A percentile compares a stretch with the other conserved stretches of the same genome.
These are phyloP conservation scores for Phanerochaete sordida DNA, from an alignment of 768 basidiomycete genomes.

Conservation along the genomic window DNA sequence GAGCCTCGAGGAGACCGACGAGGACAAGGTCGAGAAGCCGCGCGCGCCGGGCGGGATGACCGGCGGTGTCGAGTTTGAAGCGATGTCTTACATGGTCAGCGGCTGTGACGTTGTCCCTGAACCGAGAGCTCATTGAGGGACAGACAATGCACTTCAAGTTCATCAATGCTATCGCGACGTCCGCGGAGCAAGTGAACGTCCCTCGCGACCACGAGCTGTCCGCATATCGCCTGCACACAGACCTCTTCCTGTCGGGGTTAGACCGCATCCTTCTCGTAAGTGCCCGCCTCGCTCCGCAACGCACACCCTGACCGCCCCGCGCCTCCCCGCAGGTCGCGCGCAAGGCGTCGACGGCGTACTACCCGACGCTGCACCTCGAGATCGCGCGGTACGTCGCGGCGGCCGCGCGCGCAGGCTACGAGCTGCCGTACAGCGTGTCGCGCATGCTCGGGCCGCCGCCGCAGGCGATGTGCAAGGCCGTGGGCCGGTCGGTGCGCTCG, in stretches of 20 bases:
- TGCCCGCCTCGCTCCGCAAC: neutral
- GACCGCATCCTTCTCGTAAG: conserved; percentile 87
- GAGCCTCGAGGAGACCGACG: conserved; percentile 80
- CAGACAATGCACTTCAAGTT: conserved; percentile 89
- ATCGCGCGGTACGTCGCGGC: conserved; percentile 81
- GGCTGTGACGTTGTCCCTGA: neutral
- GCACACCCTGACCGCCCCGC: neutral
- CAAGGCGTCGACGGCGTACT: conserved; percentile 93
- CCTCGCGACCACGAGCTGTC: conserved; percentile 70
- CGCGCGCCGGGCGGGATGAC: conserved; percentile 97
- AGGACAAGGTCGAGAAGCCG: conserved; percentile 81
- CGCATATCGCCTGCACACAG: conserved; percentile 78
- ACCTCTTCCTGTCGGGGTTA: conserved; percentile 88
- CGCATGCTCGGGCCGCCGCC: conserved; percentile 82
- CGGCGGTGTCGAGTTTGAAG: conserved; percentile 97
- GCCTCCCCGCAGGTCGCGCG: conserved; percentile 68
- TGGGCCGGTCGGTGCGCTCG: neutral
- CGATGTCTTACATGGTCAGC: conserved; percentile 90
- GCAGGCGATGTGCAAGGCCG: conserved; percentile 45
- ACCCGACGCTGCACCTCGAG: conserved; percentile 92
- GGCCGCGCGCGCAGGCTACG: conserved; percentile 61
- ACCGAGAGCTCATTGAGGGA: neutral
- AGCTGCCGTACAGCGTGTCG: conserved; percentile 78
- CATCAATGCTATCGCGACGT: conserved; percentile 73
- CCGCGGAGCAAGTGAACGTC: conserved; percentile 60